Percentiles rank a stretch among this genome's conserved stretches.
phyloP scores from a whole-genome alignment of 805 yeast species.

The Lipomyces sp. region DNA sequence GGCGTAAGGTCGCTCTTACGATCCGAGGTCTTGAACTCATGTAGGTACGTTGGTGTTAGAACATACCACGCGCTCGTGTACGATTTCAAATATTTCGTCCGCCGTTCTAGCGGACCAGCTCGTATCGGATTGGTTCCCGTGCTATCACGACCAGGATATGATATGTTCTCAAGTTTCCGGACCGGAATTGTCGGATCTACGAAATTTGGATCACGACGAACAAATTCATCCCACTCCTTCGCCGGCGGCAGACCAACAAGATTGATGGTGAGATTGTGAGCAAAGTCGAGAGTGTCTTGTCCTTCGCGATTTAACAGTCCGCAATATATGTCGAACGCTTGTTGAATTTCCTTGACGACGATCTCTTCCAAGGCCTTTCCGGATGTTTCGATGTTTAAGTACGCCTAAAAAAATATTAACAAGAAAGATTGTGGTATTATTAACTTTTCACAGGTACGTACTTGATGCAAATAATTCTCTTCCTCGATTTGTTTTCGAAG shows the following conservation, averaged over 20 bases:
- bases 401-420: conserved; percentile 56
- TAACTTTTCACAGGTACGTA: conserved; percentile 1
- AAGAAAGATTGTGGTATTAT: neutral
- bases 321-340: conserved; percentile 67
- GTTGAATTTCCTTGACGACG: conserved; percentile 84
- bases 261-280: conserved; percentile 69
- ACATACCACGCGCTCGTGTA: conserved; percentile 91
- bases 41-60: conserved; percentile 82
- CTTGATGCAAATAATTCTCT: conserved; percentile 78
- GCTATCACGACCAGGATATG: conserved; percentile 70
- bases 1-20: conserved; percentile 81
- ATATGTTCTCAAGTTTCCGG: conserved; percentile 64
- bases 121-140: conserved; percentile 70
- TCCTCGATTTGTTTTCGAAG: conserved; percentile 77
- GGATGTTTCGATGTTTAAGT: conserved; percentile 79
- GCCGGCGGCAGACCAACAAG: conserved; percentile 76
- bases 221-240: conserved; percentile 87
- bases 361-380: conserved; percentile 89
- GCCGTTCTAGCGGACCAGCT: conserved; percentile 82
- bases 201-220: conserved; percentile 72
- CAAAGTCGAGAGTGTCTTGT: conserved; percentile 66
- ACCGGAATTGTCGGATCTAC: conserved; percentile 65
- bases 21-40: conserved; percentile 85
- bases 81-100: conserved; percentile 90
- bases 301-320: conserved; percentile 49